Percentiles rank a stretch among this genome's conserved stretches.
These are phyloP conservation scores for Diplodia mutila DNA, from an alignment of 2,329 filamentous ascomycete species.

Conservation along the genomic window DNA sequence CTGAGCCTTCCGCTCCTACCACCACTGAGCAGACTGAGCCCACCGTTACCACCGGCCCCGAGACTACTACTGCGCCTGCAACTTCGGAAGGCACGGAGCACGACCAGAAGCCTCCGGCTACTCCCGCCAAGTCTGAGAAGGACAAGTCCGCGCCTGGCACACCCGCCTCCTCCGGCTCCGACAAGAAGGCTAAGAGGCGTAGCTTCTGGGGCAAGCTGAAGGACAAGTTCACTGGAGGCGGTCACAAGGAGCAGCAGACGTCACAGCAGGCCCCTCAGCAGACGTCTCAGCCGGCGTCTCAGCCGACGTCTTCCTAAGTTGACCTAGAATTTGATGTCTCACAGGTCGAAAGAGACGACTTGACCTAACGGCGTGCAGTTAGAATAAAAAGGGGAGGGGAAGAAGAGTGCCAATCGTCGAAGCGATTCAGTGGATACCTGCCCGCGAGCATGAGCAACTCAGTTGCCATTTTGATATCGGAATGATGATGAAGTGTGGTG, in stretches of 20 bases:
- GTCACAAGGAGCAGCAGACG: conserved; percentile 20
- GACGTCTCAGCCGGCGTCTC: neutral
- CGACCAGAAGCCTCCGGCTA: conserved; percentile 27
- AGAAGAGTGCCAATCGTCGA: conserved; percentile 13
- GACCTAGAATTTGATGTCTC: neutral
- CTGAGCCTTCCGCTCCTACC: conserved; percentile 35
- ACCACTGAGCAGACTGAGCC: conserved; percentile 42
- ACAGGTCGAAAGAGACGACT: neutral
- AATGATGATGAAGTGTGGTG: neutral
- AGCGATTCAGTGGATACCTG: conserved; percentile 11
- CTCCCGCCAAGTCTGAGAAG: conserved; percentile 31
- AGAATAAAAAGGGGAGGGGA: neutral
- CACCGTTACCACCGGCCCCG: conserved; percentile 45
- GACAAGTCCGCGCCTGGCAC: conserved; percentile 25
- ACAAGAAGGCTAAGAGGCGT: conserved; percentile 52
- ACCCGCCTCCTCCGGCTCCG: conserved; percentile 31
- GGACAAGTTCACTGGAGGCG: conserved; percentile 46
- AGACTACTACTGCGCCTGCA: conserved; percentile 40
- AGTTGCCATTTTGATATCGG: neutral
- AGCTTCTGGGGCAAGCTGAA: conserved; percentile 55
- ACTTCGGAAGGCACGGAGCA: conserved; percentile 21
- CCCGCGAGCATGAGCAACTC: neutral
- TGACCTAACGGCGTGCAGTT: neutral
- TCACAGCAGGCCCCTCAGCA: neutral
- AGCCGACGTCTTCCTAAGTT: neutral